Percentiles rank a stretch among this genome's conserved stretches.
Evolutionary conservation across 345 rosid species (phyloP).

Genomic region (Ailanthus altissimus): DNA sequence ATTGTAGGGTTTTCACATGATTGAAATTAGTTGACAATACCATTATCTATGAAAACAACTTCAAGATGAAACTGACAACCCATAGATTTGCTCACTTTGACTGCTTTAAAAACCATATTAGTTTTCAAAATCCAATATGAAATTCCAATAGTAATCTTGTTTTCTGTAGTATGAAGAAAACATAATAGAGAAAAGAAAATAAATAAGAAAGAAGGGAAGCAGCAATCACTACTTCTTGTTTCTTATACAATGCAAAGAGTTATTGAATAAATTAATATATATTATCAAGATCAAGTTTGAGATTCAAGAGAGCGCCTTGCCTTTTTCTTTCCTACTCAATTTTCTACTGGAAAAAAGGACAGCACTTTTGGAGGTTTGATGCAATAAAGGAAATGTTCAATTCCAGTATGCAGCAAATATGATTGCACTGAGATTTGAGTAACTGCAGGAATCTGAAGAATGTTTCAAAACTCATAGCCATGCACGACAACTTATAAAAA

Average conservation of each 20-base stretch:
- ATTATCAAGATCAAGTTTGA: slow-evolving; percentile 3
- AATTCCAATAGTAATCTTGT: not conserved
- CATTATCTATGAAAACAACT: not conserved
- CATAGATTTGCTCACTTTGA: not conserved
- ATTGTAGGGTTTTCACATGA: not conserved
- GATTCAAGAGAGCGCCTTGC: not conserved
- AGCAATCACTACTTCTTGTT: slow-evolving; percentile 3
- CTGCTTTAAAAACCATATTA: not conserved
- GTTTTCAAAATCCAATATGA: not conserved
- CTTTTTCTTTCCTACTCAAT: not conserved
- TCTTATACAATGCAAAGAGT: not conserved
- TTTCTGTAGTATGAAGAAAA: not conserved
- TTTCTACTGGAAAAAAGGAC: not conserved
- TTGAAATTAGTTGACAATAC: not conserved
- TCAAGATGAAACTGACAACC: slow-evolving; percentile 6
- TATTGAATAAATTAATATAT: not conserved
- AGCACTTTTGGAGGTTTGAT: not conserved
- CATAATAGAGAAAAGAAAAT: not conserved
- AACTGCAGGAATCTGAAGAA: not conserved
- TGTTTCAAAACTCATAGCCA: not conserved
- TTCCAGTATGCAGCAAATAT: not conserved
- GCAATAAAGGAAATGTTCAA: not conserved
- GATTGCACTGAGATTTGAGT: not conserved
- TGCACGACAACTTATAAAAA: not conserved
- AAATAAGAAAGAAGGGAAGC: not conserved